Percentiles rank a stretch among this genome's conserved stretches.
phyloP scores from a whole-genome alignment of 2,329 filamentous ascomycete genomes.

The Truncatella angustata region DNA sequence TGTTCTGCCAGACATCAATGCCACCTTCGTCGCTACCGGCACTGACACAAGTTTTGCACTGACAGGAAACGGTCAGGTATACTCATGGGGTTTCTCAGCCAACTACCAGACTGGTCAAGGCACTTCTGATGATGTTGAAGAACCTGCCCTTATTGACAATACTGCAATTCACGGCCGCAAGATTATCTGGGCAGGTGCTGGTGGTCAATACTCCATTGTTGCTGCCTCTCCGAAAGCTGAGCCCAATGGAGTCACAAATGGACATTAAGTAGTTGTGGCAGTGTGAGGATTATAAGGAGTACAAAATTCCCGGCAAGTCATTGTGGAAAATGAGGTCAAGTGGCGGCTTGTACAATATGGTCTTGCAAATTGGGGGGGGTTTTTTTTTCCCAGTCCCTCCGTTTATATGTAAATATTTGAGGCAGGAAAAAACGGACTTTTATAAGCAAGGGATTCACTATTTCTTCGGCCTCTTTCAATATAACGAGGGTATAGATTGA shows the following conservation, averaged over 20 bases:
- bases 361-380: no score
- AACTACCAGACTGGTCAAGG: constrained; percentile 81
- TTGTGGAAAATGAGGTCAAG: no score
- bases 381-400: no score
- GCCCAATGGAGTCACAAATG: constrained; percentile 10
- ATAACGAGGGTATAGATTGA: no score
- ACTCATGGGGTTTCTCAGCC: constrained; percentile 76
- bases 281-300: no score
- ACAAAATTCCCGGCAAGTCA: no score
- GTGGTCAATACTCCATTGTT: constrained; percentile 78
- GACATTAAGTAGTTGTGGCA: constrained; percentile 3
- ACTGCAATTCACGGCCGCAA: constrained; percentile 73
- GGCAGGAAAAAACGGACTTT: no score
- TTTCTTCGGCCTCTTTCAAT: no score
- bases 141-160: constrained; percentile 80
- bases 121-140: constrained; percentile 73
- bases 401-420: no score
- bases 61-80: constrained; percentile 66
- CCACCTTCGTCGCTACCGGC: constrained; percentile 58
- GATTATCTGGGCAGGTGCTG: constrained; percentile 77
- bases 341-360: no score
- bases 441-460: no score
- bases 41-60: constrained; percentile 74
- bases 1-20: constrained; percentile 40
- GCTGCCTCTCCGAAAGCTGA: constrained; percentile 33